Evolutionary conservation across 2,329 filamentous ascomycete genomes (phyloP).

Genomic region (Grosmannia huntii): DNA sequence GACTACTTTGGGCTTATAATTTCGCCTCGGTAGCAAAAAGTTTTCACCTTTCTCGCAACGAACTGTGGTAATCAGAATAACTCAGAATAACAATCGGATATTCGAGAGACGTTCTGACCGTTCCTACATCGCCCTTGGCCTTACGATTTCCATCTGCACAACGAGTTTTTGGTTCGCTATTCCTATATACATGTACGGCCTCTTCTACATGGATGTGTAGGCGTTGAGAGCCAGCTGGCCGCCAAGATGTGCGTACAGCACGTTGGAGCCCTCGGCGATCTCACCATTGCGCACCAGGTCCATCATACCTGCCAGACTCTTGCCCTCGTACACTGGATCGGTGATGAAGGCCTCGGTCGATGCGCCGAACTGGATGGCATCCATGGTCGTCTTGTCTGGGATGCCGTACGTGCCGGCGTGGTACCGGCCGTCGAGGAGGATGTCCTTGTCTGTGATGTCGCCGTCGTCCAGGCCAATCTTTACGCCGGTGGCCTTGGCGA

Average conservation of each 20-base stretch:
- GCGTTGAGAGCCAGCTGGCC: conserved; percentile 59
- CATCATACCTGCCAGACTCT: conserved; percentile 61
- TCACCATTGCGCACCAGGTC: conserved; percentile 51
- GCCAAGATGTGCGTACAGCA: conserved; percentile 59
- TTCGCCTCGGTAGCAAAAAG: no score
- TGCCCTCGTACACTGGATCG: conserved; percentile 65
- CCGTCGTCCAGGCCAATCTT: conserved; percentile 48
- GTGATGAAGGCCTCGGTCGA: conserved; percentile 60
- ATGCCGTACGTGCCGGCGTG: conserved; percentile 57
- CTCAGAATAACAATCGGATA: no score
- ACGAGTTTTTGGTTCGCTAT: no score
- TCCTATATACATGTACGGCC: no score
- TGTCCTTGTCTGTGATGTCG: conserved; percentile 49
- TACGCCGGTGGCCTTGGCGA: conserved; percentile 48
- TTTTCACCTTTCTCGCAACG: no score
- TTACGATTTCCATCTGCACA: no score
- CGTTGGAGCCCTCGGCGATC: conserved; percentile 45
- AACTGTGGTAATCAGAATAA: no score
- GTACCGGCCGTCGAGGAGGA: conserved; percentile 51
- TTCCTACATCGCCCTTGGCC: no score
- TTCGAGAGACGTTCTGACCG: no score
- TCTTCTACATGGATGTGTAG: conserved; percentile 34
- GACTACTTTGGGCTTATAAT: no score
- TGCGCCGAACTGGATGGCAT: conserved; percentile 57
- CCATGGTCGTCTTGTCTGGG: conserved; percentile 50